Base-by-base conservation (phyloP, 441 rosid genomes). In the Corymbia citriodora region DNA sequence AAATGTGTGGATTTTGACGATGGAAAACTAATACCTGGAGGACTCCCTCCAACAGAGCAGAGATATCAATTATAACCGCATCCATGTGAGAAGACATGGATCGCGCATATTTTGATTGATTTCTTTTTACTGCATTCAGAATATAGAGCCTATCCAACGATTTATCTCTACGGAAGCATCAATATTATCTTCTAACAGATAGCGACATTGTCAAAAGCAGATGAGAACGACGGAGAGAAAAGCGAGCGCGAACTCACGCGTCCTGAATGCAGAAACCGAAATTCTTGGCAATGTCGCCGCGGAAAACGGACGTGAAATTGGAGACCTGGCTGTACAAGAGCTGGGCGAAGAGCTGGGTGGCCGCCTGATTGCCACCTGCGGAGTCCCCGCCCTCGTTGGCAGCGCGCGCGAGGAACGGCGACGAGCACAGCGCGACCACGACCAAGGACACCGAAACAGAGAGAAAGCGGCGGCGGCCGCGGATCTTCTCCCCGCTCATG, bases 231-330 rank as follows among this genome's bases (percentile, higher is more conserved):
- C 10, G 15, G 9, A 29, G 57, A 55, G 53, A 74, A 61, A 33
- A 68, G n/a, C 53, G 52, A 85, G n/a, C 57, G 49, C 45, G 45
- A 31, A 49, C 97, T 90, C 91, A 98, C 99, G 94, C 94, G 95
- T 98, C 96, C 89, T 95, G 92, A 40, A 98, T 95, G 97, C 99
- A 98, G 94, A 98, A 97, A 55, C 95, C 97, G 70, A 96, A 95
- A 57, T 97, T 87, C 90, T 95, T 91, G 81, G 90, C 55, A 70
- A 98, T 93, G 50, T 98, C 99, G 81, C 82, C 91, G 65, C 94
- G 95, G 93, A 97, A 95, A 63, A 93, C 88, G 87, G 91, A 70
- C 50, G 98, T 95, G 90, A 94, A 92, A 92, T 96, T 96, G 6
- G 96, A 90, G 88, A 97, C 90, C 90, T 93, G 95, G n/a, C 89